Percentiles rank a stretch among this genome's conserved stretches.
Evolutionary conservation across 2,329 filamentous ascomycete species (phyloP).

Genomic region (Colletotrichum scovillei): DNA sequence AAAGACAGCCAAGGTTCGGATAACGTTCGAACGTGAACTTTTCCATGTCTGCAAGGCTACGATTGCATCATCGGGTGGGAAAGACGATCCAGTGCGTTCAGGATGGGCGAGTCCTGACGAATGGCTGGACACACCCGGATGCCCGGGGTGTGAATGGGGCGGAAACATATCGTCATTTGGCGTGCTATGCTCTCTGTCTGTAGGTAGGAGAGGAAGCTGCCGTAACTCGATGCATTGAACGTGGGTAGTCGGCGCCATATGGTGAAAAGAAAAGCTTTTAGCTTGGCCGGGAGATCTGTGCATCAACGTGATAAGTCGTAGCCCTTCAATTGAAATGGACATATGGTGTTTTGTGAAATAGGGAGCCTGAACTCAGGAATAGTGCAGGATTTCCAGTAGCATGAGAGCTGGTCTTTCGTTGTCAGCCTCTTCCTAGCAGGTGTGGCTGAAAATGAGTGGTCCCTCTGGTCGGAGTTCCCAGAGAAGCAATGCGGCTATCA

Average conservation of each 20-base stretch:
- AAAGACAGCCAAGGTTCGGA: constrained; percentile 67
- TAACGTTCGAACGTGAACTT: constrained; percentile 65
- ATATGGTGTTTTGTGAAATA: neutral
- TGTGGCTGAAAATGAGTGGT: neutral
- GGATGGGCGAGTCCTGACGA: neutral
- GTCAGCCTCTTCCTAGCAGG: neutral
- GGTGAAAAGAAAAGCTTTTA: neutral
- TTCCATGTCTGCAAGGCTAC: constrained; percentile 70
- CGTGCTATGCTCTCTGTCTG: neutral
- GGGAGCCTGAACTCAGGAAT: no score
- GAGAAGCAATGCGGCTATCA: neutral
- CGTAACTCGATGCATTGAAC: neutral
- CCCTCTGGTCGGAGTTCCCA: neutral
- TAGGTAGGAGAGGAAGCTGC: neutral
- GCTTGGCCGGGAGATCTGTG: neutral
- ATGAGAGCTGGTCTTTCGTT: neutral
- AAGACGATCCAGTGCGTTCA: neutral
- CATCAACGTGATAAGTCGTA: neutral
- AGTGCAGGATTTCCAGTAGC: neutral
- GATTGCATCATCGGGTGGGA: neutral
- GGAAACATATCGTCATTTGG: neutral
- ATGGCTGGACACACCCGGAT: neutral
- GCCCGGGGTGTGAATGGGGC: neutral
- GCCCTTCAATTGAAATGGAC: neutral
- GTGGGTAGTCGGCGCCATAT: neutral